phyloP scores from a whole-genome alignment of 108 stramenopile genomes.

The Nitzschia sp. region DNA sequence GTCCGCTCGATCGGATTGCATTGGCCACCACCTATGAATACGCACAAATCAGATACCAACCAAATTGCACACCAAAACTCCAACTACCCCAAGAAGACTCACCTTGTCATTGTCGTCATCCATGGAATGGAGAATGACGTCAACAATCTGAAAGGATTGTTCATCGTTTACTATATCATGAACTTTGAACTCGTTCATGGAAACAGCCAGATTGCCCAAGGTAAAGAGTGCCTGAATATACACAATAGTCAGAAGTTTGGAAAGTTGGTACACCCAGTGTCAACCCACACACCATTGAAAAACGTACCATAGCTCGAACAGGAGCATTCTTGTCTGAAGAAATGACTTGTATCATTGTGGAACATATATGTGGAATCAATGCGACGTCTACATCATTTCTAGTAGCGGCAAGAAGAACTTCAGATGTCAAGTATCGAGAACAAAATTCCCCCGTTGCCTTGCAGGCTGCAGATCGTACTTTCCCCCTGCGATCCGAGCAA shows the following conservation, averaged over 20 bases:
- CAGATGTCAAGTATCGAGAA: slow-evolving; percentile 29
- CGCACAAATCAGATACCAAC: background rate
- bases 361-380: slow-evolving; percentile 24
- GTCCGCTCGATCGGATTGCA: slow-evolving; percentile 66
- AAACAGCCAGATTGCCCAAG: slow-evolving; percentile 60
- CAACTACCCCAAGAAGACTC: background rate
- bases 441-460: slow-evolving; percentile 72
- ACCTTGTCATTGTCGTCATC: slow-evolving; percentile 65
- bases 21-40: slow-evolving; percentile 51
- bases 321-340: slow-evolving; percentile 43
- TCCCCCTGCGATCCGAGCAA: slow-evolving; percentile 47
- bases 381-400: too few relatives aligned
- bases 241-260: background rate
- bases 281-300: background rate
- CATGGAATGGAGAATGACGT: slow-evolving; percentile 25
- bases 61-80: too few relatives aligned
- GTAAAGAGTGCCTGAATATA: slow-evolving; percentile 63
- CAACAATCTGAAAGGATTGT: slow-evolving; percentile 20
- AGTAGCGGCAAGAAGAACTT: background rate
- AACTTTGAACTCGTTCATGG: slow-evolving; percentile 31
- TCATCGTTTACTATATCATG: background rate
- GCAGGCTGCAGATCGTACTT: slow-evolving; percentile 52
- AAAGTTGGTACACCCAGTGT: background rate
- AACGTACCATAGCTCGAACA: slow-evolving; percentile 59
- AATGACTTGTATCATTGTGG: slow-evolving; percentile 31